Evolutionary conservation across 495 filamentous ascomycete genomes (phyloP).

Genomic region (Lophiostoma macrostomum): DNA sequence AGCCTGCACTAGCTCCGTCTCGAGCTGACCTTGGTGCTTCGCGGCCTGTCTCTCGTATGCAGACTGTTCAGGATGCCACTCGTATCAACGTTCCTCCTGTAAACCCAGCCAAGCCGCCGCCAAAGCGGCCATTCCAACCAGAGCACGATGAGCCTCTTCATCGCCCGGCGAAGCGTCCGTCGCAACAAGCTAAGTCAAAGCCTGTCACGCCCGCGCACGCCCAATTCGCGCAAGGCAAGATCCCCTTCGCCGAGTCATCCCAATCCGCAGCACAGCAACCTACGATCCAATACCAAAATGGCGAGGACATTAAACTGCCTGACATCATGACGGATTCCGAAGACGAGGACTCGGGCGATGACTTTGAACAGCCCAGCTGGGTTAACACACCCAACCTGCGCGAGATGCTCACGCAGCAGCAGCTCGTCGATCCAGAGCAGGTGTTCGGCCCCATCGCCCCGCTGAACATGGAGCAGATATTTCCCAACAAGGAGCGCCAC

Average conservation of each 20-base stretch:
- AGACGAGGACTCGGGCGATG: constrained; percentile 68
- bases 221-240: constrained; percentile 73
- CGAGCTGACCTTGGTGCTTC: constrained; percentile 50
- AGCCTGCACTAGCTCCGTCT: constrained; percentile 34
- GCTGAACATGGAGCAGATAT: constrained; percentile 92
- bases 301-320: constrained; percentile 79
- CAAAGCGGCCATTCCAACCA: constrained; percentile 58
- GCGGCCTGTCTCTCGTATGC: constrained; percentile 54
- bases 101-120: constrained; percentile 61
- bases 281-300: constrained; percentile 60
- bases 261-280: constrained; percentile 59
- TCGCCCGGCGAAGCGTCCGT: constrained; percentile 54
- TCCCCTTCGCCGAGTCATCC: constrained; percentile 71
- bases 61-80: constrained; percentile 53
- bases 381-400: constrained; percentile 77
- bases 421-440: constrained; percentile 76
- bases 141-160: constrained; percentile 51
- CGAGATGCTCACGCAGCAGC: constrained; percentile 66
- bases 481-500: constrained; percentile 75
- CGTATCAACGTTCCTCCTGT: constrained; percentile 49
- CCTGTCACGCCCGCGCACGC: constrained; percentile 46
- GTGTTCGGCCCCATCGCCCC: constrained; percentile 87
- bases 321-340: constrained; percentile 87
- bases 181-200: constrained; percentile 50
- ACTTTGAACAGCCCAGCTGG: constrained; percentile 70